These are phyloP conservation scores for Nakaseomyces uthaithaninus DNA, from an alignment of 1,139 yeast genomes.

Conservation along the genomic window DNA sequence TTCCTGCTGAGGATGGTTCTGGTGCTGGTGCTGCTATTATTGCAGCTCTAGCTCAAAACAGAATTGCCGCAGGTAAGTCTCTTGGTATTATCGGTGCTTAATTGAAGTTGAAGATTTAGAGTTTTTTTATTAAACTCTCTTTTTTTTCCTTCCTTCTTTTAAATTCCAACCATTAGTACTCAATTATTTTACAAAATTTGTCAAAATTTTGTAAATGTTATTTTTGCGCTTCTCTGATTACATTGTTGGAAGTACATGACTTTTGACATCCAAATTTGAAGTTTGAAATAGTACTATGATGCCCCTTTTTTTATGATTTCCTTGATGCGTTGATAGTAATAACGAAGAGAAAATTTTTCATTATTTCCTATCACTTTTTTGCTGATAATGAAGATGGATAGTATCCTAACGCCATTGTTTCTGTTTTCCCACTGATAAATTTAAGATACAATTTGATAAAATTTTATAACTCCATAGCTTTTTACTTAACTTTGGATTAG, in stretches of 20 bases:
- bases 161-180: too few species aligned
- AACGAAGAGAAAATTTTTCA: too few species aligned
- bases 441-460: constrained; percentile 4
- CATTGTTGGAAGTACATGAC: too few species aligned
- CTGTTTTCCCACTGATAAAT: too few species aligned
- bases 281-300: neutral
- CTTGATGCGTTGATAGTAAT: neutral
- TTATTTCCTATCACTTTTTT: too few species aligned
- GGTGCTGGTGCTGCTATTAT: constrained; percentile 98
- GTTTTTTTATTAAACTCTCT: constrained; percentile 10
- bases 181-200: too few species aligned
- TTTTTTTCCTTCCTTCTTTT: constrained; percentile 7
- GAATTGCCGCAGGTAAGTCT: constrained; percentile 61
- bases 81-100: constrained; percentile 46
- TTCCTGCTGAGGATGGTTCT: constrained; percentile 94
- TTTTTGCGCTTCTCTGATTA: too few species aligned
- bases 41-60: constrained; percentile 83
- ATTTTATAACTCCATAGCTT: neutral
- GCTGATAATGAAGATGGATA: too few species aligned
- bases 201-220: too few species aligned
- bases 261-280: too few species aligned
- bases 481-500: neutral
- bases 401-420: too few species aligned
- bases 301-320: constrained; percentile 2
- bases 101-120: constrained; percentile 20